Evolutionary conservation across 768 basidiomycete species (phyloP), one percentile per base, ranked within the genome.

Genomic region (Ramaria sp.): DNA sequence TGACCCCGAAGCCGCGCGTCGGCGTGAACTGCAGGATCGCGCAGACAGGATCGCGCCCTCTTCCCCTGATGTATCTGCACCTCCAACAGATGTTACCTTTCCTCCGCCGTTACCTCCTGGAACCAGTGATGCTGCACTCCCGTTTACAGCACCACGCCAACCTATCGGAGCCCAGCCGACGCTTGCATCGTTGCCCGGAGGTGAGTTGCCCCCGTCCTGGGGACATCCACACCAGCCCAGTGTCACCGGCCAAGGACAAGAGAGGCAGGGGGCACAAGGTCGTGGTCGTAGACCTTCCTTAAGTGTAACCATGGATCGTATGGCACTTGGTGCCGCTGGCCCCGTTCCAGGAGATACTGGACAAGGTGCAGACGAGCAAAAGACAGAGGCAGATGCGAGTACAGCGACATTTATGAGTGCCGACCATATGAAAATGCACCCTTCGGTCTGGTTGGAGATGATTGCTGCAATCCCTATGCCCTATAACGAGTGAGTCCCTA

Each of bases 371-470:
- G 42, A 51, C 42, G 57, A 57, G 51, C 31, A 39, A 54, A 30
- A 60, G 54, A 34, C 57, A 24, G 41, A 60, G 20, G 57, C 59
- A 4, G 64, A 63, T 38, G 48, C 41, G 6, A 51, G 45, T 38
- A 59, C 51, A 59, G 20, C 31, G 53, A 57, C 54, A 6, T 49
- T 47, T 39, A 57, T 57, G 55, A 49, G 42, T 0, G 71, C 74
- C 19, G 81, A 84, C 57, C 76, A 84, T 63, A 80, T 79, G 5
- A 75, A 82, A 59, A 84, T 88, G 81, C 81, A 79, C 53, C 78
- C 85, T 1, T 74, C 81, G 0, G 86, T 81, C 64, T 91, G 88
- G 88, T 79, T 84, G 69, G 81, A 89, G 61, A 75, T 70, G 51
- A 60, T 91, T 15, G 67, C 74, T 53, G 72, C 76, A 15, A 52